These are phyloP conservation scores for Rhizopus delemar DNA, from an alignment of 371 early-diverging fungal genomes.

Conservation along the genomic window DNA sequence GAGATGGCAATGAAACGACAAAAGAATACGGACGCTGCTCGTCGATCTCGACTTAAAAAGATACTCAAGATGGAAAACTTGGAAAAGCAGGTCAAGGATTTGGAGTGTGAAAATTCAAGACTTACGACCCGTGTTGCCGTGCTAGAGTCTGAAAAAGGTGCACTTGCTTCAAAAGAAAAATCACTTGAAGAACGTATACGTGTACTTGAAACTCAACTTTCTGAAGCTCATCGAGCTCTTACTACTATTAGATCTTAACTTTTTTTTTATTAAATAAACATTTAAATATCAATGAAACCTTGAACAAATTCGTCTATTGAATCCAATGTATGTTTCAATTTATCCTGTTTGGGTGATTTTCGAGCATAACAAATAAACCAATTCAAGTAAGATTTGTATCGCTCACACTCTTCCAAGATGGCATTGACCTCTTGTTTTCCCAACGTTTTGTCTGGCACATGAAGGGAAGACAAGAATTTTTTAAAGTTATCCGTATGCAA, in stretches of 20 bases:
- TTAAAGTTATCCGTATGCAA: conserved; percentile 34
- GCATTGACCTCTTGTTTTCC: conserved; percentile 4
- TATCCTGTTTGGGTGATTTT: conserved; percentile 26
- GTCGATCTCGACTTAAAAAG: conserved; percentile 90
- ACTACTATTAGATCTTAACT: conserved; percentile 22
- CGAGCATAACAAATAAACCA: conserved; percentile 43
- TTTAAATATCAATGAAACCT: conserved; percentile 25
- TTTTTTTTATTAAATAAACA: background rate
- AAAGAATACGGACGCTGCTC: conserved; percentile 94
- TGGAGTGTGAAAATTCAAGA: conserved; percentile 76
- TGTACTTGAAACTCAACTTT: conserved; percentile 71
- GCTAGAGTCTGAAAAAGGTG: conserved; percentile 71
- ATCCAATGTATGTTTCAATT: conserved; percentile 22
- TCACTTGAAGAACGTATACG: conserved; percentile 69
- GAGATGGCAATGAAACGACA: conserved; percentile 76
- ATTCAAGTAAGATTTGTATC: conserved; percentile 35
- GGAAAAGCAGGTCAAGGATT: conserved; percentile 72
- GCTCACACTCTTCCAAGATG: conserved; percentile 33
- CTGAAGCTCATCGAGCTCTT: conserved; percentile 68
- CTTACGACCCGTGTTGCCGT: conserved; percentile 73
- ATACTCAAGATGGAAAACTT: conserved; percentile 81
- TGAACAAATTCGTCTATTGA: conserved; percentile 31
- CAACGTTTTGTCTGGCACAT: conserved; percentile 10
- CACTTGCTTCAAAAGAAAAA: conserved; percentile 60
- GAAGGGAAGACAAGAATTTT: conserved; percentile 24